Percentiles rank a stretch among this genome's conserved stretches.
Conservation (phyloP, 371 early-diverging fungal genomes). For the Enterospora canceri region DNA sequence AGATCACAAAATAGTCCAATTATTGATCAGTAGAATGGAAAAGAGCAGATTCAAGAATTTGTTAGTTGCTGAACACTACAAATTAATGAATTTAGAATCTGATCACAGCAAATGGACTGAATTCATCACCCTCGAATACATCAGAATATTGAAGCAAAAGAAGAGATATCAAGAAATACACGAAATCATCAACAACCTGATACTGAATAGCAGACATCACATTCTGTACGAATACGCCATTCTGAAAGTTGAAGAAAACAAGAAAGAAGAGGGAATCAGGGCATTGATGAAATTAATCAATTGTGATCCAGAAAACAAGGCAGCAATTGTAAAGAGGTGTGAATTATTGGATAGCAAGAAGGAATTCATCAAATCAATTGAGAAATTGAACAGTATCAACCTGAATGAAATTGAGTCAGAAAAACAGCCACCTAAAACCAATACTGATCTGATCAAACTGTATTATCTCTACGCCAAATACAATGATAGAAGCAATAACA, state of each 20-base stretch:
- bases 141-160: too few relatives aligned
- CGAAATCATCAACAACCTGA: conserved; percentile 27
- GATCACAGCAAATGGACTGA: not conserved
- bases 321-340: conserved; percentile 17
- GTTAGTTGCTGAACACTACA: not conserved
- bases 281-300: conserved; percentile 34
- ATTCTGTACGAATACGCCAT: conserved; percentile 48
- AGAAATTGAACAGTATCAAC: not conserved
- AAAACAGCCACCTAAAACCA: not conserved
- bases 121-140: not conserved
- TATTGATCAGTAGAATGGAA: not conserved
- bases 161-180: not conserved
- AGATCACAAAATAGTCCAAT: not conserved
- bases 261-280: conserved; percentile 39
- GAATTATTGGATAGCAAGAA: conserved; percentile 25
- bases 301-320: conserved; percentile 16
- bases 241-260: conserved; percentile 30
- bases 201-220: conserved; percentile 44
- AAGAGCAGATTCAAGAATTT: not conserved
- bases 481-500: conserved; percentile 33
- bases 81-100: not conserved
- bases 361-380: conserved; percentile 20
- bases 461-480: conserved; percentile 50
- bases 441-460: not conserved
- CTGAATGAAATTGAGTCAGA: conserved; percentile 8